Percentiles rank a stretch among this genome's conserved stretches.
phyloP scores from a whole-genome alignment of 2,329 filamentous ascomycete species.

The Leptographium radiaticola region DNA sequence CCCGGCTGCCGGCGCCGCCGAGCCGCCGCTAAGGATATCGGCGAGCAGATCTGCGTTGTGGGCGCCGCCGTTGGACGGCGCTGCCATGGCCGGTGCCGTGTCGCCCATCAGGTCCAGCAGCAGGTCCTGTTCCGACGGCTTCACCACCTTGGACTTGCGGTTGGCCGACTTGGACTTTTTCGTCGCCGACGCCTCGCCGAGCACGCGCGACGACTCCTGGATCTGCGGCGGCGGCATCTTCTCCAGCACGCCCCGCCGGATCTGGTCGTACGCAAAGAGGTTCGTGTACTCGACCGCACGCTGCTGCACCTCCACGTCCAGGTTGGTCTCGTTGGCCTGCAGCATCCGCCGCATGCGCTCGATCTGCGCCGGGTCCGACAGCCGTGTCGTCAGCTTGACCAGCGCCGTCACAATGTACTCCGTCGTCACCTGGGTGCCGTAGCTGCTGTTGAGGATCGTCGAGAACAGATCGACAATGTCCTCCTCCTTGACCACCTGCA shows the following conservation, averaged over 20 bases:
- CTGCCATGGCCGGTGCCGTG: conserved; percentile 38
- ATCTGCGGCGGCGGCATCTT: conserved; percentile 98
- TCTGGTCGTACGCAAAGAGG: conserved; percentile 79
- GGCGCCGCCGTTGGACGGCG: conserved; percentile 43
- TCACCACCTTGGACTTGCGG: conserved; percentile 62
- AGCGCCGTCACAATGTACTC: conserved; percentile 93
- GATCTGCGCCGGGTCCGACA: conserved; percentile 72
- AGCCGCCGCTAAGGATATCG: conserved; percentile 67
- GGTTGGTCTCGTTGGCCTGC: conserved; percentile 64
- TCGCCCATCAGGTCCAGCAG: conserved; percentile 88
- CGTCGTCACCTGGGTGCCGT: conserved; percentile 77
- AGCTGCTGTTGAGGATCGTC: conserved; percentile 86
- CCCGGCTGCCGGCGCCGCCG: conserved; percentile 24
- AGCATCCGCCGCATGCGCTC: conserved; percentile 74
- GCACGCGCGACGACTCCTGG: conserved; percentile 81
- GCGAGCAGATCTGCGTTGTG: conserved; percentile 82
- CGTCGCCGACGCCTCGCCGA: conserved; percentile 59
- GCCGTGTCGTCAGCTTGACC: conserved; percentile 85
- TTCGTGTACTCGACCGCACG: conserved; percentile 91
- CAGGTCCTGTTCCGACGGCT: conserved; percentile 82
- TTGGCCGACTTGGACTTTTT: conserved; percentile 53
- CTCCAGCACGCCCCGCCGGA: conserved; percentile 81
- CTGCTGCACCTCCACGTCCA: conserved; percentile 94
- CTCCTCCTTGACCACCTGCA: conserved; percentile 65
- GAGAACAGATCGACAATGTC: conserved; percentile 90